Evolutionary conservation across 306 rosid genomes (phyloP).

Genomic region (Vigna nakashimae): DNA sequence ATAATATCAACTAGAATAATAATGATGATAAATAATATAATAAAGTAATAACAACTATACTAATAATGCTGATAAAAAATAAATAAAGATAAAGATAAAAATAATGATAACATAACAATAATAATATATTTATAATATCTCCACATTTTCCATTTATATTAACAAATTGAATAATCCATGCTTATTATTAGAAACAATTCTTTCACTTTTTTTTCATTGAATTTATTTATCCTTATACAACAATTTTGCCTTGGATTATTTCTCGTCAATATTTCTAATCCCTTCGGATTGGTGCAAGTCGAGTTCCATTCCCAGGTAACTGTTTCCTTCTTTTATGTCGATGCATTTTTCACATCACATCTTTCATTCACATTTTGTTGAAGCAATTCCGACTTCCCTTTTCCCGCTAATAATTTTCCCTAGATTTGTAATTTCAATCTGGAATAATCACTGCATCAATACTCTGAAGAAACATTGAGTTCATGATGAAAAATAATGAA

Average conservation of each 20-base stretch:
- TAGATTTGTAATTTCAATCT: slow-evolving; percentile 2
- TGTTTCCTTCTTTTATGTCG: not conserved
- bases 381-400: not conserved
- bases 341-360: slow-evolving; percentile 19
- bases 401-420: not conserved
- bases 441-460: slow-evolving; percentile 1
- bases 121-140: not conserved
- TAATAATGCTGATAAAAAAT: no score
- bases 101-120: not conserved
- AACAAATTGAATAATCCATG: not conserved
- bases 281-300: slow-evolving; percentile 39
- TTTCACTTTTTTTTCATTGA: not conserved
- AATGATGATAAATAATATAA: no score
- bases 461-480: not conserved
- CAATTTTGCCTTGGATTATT: slow-evolving; percentile 4
- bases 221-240: not conserved
- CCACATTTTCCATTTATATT: not conserved
- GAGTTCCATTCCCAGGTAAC: slow-evolving; percentile 50
- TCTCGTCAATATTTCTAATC: slow-evolving; percentile 35
- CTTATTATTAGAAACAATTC: not conserved
- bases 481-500: not conserved
- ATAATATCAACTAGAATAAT: no score
- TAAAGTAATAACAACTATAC: no score
- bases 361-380: slow-evolving; percentile 35
- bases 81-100: no score